Base-by-base conservation (phyloP, 805 yeast genomes). In the Barnettozyma californica region DNA sequence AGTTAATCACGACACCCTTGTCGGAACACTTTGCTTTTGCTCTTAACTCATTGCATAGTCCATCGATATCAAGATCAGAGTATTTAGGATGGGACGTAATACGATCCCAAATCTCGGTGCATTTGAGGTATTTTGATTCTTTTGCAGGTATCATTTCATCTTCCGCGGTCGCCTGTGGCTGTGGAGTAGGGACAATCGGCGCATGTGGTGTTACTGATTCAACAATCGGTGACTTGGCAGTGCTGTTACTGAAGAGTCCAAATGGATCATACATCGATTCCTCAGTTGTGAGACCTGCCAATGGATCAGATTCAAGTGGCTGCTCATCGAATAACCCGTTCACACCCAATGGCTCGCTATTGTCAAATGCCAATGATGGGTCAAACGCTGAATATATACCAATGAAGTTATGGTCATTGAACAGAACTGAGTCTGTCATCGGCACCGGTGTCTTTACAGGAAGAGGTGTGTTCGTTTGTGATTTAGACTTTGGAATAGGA, bases 61-160 rank as follows among this genome's bases (percentile, higher is more conserved):
- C 95, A 63, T 92, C 97, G 55, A 94, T 91, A 66, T 94, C 99
- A 46, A 94, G 74, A 51, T 91, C 97, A 5, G 94, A 81, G 66
- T 91, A 94, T 63, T 85, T 81, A 31, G 99, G 98, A 73, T 94
- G 98, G 20, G 94, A 68, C 2, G 97, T 87, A 35, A 94, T 85
- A 61, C 98, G 78, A 66, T 92, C 98, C 99, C 99, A 94, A 14
- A 92, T 84, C 57, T 90, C 97, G 0, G 95, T 80, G 67, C 99
- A 94, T 61, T 80, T 81, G 68, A 86, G 68, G 56, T 80, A 63
- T 13, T 77, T 73, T 16, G 67, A 68, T 49, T 81, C 84, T 9
- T 80, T 84, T 5, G 84, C 78, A 6, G 95, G 95, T 4, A 88
- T 91, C 26, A 81, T 78, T 31, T 69, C 71, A 18, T 58, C 64